Conservation (phyloP, 169 alveolate genomes). For the Cryptosporidium sp. region DNA sequence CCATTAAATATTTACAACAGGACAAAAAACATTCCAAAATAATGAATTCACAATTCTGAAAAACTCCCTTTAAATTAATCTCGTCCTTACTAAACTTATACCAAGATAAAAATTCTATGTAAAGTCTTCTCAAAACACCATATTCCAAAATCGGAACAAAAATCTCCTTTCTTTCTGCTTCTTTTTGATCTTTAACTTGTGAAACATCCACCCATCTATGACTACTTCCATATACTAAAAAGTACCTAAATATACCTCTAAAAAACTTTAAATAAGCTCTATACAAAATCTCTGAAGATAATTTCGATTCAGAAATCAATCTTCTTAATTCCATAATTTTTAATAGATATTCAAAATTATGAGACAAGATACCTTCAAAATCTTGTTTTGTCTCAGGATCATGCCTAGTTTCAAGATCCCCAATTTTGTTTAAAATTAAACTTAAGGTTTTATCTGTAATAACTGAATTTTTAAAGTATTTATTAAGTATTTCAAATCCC, state of each 20-base stretch:
- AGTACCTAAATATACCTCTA: slow-evolving; percentile 30
- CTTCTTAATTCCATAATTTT: slow-evolving; percentile 8
- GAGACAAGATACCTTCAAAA: background rate
- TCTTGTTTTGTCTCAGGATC: slow-evolving; percentile 12
- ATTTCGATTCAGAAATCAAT: slow-evolving; percentile 3
- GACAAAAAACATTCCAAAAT: slow-evolving; percentile 26
- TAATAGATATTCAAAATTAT: slow-evolving; percentile 16
- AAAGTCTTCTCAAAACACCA: background rate
- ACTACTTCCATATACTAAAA: slow-evolving; percentile 53
- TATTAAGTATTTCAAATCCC: slow-evolving; percentile 18
- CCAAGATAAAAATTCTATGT: slow-evolving; percentile 29
- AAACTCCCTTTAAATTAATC: background rate
- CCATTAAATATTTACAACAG: slow-evolving; percentile 13
- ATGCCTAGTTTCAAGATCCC: background rate
- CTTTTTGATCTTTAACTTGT: background rate
- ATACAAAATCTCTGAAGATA: slow-evolving; percentile 14
- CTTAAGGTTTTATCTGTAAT: background rate
- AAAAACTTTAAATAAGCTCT: slow-evolving; percentile 28
- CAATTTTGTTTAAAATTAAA: background rate
- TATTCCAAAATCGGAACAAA: slow-evolving; percentile 48
- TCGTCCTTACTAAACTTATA: background rate
- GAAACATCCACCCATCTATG: slow-evolving; percentile 9
- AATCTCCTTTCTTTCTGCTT: background rate
- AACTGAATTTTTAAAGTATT: background rate
- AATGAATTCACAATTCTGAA: slow-evolving; percentile 24